These are phyloP conservation scores for Baorangia bicolor DNA, from an alignment of 768 basidiomycete genomes.

Conservation along the genomic window DNA sequence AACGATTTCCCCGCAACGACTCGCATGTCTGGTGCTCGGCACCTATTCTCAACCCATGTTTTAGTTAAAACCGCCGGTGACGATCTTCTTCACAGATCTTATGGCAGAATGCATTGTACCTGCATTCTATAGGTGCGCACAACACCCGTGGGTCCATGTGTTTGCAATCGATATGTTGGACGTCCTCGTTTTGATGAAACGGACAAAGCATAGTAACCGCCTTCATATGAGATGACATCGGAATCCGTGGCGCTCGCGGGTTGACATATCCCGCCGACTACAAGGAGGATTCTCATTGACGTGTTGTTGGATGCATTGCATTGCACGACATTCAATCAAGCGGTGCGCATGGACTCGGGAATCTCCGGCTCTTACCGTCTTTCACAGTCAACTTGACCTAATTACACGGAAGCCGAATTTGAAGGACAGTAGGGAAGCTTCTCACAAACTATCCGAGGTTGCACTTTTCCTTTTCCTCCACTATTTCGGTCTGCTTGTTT, in stretches of 20 bases:
- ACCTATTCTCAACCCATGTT: slow-evolving; percentile 10
- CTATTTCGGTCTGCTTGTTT: slow-evolving; percentile 3
- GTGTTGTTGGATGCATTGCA: slow-evolving; percentile 3
- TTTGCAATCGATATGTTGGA: slow-evolving; percentile 10
- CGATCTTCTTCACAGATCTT: slow-evolving; percentile 17
- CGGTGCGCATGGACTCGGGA: neutral
- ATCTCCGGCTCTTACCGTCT: slow-evolving; percentile 2
- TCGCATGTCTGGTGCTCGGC: slow-evolving; percentile 1
- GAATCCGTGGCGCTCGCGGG: neutral
- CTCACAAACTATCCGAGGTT: slow-evolving; percentile 7
- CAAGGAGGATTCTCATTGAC: neutral
- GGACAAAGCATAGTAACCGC: neutral
- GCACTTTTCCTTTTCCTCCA: slow-evolving; percentile 7
- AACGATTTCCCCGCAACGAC: slow-evolving; percentile 1
- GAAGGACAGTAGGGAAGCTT: slow-evolving; percentile 8
- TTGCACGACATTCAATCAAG: slow-evolving; percentile 5
- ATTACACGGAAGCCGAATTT: slow-evolving; percentile 4
- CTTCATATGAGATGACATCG: slow-evolving; percentile 2
- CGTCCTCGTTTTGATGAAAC: slow-evolving; percentile 25
- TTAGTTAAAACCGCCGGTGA: slow-evolving; percentile 9
- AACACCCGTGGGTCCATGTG: slow-evolving; percentile 11
- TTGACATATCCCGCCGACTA: slow-evolving; percentile 4
- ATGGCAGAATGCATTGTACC: slow-evolving; percentile 18
- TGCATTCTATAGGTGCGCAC: slow-evolving; percentile 11
- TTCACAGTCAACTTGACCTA: slow-evolving; percentile 2